Conservation (phyloP, 306 rosid species). For the Prunus campanulata region DNA sequence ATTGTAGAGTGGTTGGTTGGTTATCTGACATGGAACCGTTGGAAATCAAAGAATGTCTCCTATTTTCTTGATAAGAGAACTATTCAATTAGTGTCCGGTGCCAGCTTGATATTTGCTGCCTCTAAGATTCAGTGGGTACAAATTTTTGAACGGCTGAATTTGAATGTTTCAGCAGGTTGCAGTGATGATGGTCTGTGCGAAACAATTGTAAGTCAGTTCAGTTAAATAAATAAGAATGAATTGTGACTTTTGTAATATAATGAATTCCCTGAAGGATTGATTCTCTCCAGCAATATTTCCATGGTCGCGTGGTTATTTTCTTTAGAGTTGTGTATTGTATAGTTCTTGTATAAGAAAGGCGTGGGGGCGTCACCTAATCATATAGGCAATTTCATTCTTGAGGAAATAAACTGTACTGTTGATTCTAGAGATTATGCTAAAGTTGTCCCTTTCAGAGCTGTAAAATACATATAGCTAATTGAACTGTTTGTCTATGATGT, state of each 20-base stretch:
- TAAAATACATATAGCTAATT: background rate
- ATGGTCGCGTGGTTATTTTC: background rate
- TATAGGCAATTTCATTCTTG: background rate
- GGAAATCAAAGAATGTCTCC: slow-evolving; percentile 33
- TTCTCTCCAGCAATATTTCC: background rate
- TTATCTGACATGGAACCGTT: slow-evolving; percentile 29
- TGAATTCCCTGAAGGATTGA: background rate
- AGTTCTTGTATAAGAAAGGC: background rate
- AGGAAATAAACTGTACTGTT: background rate
- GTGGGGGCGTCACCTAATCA: background rate
- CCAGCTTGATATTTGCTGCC: slow-evolving; percentile 41
- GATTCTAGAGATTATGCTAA: background rate
- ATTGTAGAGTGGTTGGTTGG: slow-evolving; percentile 30
- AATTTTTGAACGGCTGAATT: slow-evolving; percentile 20
- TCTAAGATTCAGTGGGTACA: slow-evolving; percentile 40
- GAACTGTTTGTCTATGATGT: background rate
- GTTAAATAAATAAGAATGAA: background rate
- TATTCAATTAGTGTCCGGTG: slow-evolving; percentile 39
- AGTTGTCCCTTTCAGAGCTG: background rate
- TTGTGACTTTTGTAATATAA: background rate
- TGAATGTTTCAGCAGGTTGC: slow-evolving; percentile 20
- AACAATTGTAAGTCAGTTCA: slow-evolving; percentile 27
- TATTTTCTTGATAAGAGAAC: slow-evolving; percentile 38
- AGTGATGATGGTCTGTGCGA: slow-evolving; percentile 12
- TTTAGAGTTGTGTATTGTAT: background rate